Conservation (phyloP, 306 rosid genomes). For the Dalbergia cochinchinensis region DNA sequence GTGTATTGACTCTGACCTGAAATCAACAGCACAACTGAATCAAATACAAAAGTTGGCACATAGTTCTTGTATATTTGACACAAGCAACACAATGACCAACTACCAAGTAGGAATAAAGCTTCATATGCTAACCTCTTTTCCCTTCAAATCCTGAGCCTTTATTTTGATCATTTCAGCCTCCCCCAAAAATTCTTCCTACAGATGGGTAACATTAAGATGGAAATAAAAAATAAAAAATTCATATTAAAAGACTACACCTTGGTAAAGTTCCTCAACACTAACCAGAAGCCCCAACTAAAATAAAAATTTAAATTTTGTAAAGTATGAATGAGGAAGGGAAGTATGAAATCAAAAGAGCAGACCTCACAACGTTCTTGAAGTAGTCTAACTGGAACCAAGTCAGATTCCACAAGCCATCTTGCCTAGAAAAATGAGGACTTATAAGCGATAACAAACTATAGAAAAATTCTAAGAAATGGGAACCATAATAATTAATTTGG, state of each 20-base stretch:
- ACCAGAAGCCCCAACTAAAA: conserved; percentile 31
- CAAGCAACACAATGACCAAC: conserved; percentile 25
- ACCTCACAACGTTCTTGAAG: conserved; percentile 99
- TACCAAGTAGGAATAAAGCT: conserved; percentile 25
- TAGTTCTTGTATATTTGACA: conserved; percentile 10
- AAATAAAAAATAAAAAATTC: conserved; percentile 19
- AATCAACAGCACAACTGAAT: conserved; percentile 45
- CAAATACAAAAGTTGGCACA: conserved; percentile 30
- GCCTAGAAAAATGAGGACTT: conserved; percentile 60
- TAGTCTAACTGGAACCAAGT: conserved; percentile 83
- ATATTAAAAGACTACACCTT: conserved; percentile 24
- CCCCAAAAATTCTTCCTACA: conserved; percentile 94
- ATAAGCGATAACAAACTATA: conserved; percentile 27
- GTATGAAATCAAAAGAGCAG: conserved; percentile 18
- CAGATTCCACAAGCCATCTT: conserved; percentile 93
- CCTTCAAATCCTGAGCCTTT: conserved; percentile 96
- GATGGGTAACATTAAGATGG: conserved; percentile 34
- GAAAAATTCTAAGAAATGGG: neutral
- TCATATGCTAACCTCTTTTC: conserved; percentile 78
- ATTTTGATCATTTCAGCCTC: conserved; percentile 97
- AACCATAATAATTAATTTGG: conserved; percentile 19
- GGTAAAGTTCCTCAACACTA: conserved; percentile 10
- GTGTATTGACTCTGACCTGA: conserved; percentile 98
- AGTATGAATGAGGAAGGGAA: conserved; percentile 2
- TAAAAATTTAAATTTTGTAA: neutral